Conservation (phyloP, 345 rosid species). For the Euphorbia tirucalli region DNA sequence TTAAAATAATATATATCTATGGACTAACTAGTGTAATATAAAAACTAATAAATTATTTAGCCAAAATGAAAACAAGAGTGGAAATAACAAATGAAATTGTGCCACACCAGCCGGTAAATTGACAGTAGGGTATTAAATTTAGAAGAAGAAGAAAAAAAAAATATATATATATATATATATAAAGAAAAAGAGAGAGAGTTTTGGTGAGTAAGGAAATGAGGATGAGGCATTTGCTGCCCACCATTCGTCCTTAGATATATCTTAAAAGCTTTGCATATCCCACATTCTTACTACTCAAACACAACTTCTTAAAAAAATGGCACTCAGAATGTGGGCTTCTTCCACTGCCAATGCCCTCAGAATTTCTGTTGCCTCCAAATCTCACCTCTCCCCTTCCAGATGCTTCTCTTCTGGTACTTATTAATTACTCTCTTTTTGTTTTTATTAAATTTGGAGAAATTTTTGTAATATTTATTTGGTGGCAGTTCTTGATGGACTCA, state of each 20-base stretch:
- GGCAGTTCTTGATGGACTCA: conserved; percentile 85
- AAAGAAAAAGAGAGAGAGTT: too few species aligned
- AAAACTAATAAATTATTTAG: too few species aligned
- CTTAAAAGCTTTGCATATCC: neutral
- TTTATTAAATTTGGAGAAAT: neutral
- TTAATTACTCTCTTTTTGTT: neutral
- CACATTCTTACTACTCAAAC: conserved; percentile 20
- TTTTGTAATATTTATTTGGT: too few species aligned
- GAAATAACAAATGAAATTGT: too few species aligned
- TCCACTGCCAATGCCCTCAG: conserved; percentile 83
- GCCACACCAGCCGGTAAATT: too few species aligned
- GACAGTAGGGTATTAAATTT: too few species aligned
- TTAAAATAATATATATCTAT: too few species aligned
- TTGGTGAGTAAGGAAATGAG: conserved; percentile 1
- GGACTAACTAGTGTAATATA: too few species aligned
- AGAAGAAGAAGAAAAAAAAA: too few species aligned
- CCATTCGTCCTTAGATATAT: conserved; percentile 68
- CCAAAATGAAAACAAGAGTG: too few species aligned
- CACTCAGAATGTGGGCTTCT: conserved; percentile 93
- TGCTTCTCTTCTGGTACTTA: conserved; percentile 72
- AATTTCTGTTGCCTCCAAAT: conserved; percentile 53
- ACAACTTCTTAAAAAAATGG: conserved; percentile 41
- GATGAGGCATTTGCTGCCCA: conserved; percentile 72
- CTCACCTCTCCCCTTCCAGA: conserved; percentile 54
- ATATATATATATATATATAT: too few species aligned